Evolutionary conservation across 441 rosid species (phyloP), one percentile per base, ranked within the genome.

Genomic region (Euphorbia schlechtendalii): DNA sequence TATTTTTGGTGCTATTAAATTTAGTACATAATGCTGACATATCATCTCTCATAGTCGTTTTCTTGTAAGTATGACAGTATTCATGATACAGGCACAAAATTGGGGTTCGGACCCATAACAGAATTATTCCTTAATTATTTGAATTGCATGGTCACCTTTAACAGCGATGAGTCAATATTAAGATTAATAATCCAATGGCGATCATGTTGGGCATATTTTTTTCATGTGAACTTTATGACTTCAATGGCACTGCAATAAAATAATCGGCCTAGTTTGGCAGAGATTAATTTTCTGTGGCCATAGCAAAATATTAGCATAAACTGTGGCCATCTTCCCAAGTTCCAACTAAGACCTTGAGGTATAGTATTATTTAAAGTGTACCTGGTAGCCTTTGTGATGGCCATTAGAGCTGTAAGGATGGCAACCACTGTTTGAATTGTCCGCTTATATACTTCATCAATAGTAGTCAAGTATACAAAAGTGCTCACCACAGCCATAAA

Each of bases 401-500:
- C 99, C 86, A 94, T 66, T 38, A 91, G 84, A 58, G 98, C 96
- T 30, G 99, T 94, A 64, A 94, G 83, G 70, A 91, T 94, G 63
- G 96, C 92, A 38, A 86, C 98, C 65, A 72, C 90, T n/a, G 96
- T 85, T 79, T 91, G 98, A 59, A 91, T 84, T 64, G 96, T 74
- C 81, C 96, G 77, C 74, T 94, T 91, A 61, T 78, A 74, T 46
- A 76, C 79, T 85, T 94, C 99, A 77, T 75, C 72, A 54, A 83
- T 80, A 3, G 90, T 84, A 68, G 97, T 78, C 59, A 90, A 74
- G 88, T 87, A 86, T 48, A 94, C 80, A 56, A 94, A 90, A 21
- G 96, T 94, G 81, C 93, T 87, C 71, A 89, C 85, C 21, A 93
- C 96, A 36, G 96, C 99, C 96, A 93, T 89, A 85, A 93, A 93